Conservation (phyloP, 768 basidiomycete species). For the Zangia roseola region DNA sequence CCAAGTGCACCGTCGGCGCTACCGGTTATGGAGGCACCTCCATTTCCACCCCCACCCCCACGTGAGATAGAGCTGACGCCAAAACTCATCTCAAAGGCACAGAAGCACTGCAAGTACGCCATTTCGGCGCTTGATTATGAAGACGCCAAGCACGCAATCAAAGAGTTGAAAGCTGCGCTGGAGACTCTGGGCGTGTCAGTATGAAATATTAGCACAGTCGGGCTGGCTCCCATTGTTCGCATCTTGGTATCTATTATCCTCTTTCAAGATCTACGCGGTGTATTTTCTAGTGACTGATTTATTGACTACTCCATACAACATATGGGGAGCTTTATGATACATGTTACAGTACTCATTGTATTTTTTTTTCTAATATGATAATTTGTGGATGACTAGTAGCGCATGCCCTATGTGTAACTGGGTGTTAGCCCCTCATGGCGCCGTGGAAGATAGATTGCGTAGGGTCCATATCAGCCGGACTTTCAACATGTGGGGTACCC, state of each 20-base stretch:
- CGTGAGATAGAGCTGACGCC: slow-evolving; percentile 54
- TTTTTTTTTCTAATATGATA: slow-evolving; percentile 1
- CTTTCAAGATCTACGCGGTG: neutral
- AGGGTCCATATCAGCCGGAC: slow-evolving; percentile 28
- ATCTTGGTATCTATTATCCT: slow-evolving; percentile 4
- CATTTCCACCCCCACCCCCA: slow-evolving; percentile 23
- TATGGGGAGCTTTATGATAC: neutral
- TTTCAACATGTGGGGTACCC: slow-evolving; percentile 27
- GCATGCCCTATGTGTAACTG: neutral
- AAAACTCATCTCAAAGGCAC: slow-evolving; percentile 64
- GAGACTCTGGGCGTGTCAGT: slow-evolving; percentile 55
- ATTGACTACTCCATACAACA: neutral
- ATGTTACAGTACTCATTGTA: neutral
- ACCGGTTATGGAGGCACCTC: slow-evolving; percentile 4
- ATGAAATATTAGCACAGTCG: neutral
- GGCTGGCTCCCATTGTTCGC: slow-evolving; percentile 4
- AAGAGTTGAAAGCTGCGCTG: slow-evolving; percentile 78
- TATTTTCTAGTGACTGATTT: neutral
- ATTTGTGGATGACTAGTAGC: neutral
- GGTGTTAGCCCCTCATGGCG: neutral
- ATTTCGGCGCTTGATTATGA: slow-evolving; percentile 97
- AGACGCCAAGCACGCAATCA: slow-evolving; percentile 81
- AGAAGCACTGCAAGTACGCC: slow-evolving; percentile 92
- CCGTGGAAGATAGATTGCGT: slow-evolving; percentile 10
- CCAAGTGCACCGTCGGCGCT: slow-evolving; percentile 4